These are phyloP conservation scores for Talaromyces adpressus DNA, from an alignment of 495 filamentous ascomycete species.

Conservation along the genomic window DNA sequence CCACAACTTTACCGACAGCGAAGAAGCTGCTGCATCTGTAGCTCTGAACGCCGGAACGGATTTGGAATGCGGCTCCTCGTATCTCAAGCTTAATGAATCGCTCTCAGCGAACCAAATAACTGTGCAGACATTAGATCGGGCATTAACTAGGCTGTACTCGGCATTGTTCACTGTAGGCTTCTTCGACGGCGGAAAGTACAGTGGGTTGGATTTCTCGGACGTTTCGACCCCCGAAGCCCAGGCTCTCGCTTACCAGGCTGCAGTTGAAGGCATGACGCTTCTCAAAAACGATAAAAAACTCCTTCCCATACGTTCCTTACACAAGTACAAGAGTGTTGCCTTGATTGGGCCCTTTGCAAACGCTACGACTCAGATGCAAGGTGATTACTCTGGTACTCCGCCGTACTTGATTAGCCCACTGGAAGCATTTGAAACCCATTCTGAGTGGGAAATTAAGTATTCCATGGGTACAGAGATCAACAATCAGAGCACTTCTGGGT, in stretches of 20 bases:
- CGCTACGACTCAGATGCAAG: slow-evolving; percentile 48
- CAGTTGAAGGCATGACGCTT: slow-evolving; percentile 45
- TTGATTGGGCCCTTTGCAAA: slow-evolving; percentile 49
- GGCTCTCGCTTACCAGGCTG: slow-evolving; percentile 41
- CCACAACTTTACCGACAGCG: slow-evolving; percentile 39
- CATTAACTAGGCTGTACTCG: slow-evolving; percentile 42
- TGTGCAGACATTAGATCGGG: slow-evolving; percentile 31
- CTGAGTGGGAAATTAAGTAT: slow-evolving; percentile 28
- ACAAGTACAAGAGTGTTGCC: slow-evolving; percentile 28
- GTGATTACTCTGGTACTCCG: slow-evolving; percentile 46
- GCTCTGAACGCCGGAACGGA: slow-evolving; percentile 49
- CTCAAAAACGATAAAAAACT: slow-evolving; percentile 52
- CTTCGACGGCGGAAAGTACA: slow-evolving; percentile 45
- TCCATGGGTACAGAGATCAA: slow-evolving; percentile 32
- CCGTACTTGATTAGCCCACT: slow-evolving; percentile 44
- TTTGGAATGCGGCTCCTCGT: slow-evolving; percentile 46
- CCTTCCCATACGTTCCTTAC: slow-evolving; percentile 24
- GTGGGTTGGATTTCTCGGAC: slow-evolving; percentile 31
- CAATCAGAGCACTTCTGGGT: slow-evolving; percentile 27
- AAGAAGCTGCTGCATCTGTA: slow-evolving; percentile 37
- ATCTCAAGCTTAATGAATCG: slow-evolving; percentile 37
- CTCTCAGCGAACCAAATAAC: slow-evolving; percentile 34
- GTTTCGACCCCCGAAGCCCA: slow-evolving; percentile 40
- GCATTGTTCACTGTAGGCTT: slow-evolving; percentile 47
- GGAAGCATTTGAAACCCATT: slow-evolving; percentile 28